Base-by-base conservation (phyloP, 2,329 filamentous ascomycete genomes). In the Podosphaera aphanis region DNA sequence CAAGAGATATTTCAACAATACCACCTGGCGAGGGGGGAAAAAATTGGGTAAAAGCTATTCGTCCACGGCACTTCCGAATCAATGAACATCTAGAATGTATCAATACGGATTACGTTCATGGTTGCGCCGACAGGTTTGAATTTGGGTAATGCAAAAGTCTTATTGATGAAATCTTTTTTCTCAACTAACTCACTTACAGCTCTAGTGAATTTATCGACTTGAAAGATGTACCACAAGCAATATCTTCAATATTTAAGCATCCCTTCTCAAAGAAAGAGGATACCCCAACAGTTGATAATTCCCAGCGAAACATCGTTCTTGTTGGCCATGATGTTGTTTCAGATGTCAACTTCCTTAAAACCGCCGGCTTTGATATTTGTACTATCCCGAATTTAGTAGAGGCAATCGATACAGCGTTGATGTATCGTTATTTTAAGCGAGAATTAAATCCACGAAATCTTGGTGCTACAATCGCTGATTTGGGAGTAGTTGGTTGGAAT, bases 21-120 rank as follows among this genome's bases (percentile, higher is more conserved):
- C 55, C 71, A 0, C 80, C 82, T 2, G 82, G 82, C 0, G 54
- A 63, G 2, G 61, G 65, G 21, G 83, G 77, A 2, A 54, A 63
- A 36, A 67, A 74, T 33, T 94, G 86, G 85, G 71, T 73, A 51
- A 54, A 64, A 0, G 61, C 68, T 44, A 79, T 94, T 51, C 65
- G 72, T 25, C 73, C 71, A 11, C 71, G 79, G 21, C 90, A 98
- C 60, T 73, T 93, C 49, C 74, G 82, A 43, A 74, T 93, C 50
- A 63, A 65, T 20, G 86, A 95, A 54, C 67, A 82, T 53, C 61
- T 64, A 1, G 63, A 77, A 53, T 63, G 80, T 31, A 62, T 69
- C 46, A 98, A 98, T 61, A 57, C 58, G 0, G 62, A 71, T 13
- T 90, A 73, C 52, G 72, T 93, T 35, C 52, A 61, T 1, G 86